Conservation (phyloP, 352 stramenopile genomes). For the Phytophthora quininea region DNA sequence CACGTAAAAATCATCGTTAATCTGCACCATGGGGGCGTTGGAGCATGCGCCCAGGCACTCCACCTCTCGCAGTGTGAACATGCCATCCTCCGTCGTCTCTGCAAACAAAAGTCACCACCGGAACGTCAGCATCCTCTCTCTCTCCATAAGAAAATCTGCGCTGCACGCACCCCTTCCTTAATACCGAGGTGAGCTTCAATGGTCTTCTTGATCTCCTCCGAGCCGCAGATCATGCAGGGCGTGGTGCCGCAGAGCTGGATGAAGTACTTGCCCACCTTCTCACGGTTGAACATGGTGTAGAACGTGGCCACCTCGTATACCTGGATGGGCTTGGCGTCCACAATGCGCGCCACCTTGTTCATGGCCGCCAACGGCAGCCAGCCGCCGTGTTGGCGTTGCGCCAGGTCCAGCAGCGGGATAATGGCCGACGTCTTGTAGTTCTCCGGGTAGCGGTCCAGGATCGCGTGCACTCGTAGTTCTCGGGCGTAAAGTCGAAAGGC, state of each 20-base stretch:
- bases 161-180: constrained; percentile 90
- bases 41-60: constrained; percentile 99
- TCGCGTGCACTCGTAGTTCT: constrained; percentile 97
- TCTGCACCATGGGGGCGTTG: constrained; percentile 99
- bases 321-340: constrained; percentile 95
- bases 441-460: constrained; percentile 97
- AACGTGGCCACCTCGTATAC: constrained; percentile 99
- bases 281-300: constrained; percentile 99
- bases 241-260: constrained; percentile 99
- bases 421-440: constrained; percentile 99
- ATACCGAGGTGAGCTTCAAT: constrained; percentile 98
- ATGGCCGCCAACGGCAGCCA: constrained; percentile 98
- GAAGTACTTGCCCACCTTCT: constrained; percentile 96
- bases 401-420: constrained; percentile 98
- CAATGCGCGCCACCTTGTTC: constrained; percentile 99
- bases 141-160: neutral
- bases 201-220: constrained; percentile 99
- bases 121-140: neutral
- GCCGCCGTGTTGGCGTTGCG: constrained; percentile 96
- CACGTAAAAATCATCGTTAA: constrained; percentile 98
- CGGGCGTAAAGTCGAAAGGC: constrained; percentile 97
- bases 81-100: constrained; percentile 82
- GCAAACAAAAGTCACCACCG: constrained; percentile 4
- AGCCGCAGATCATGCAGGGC: constrained; percentile 99
- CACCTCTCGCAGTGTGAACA: constrained; percentile 97